Evolutionary conservation across 139 green algal species (phyloP), one percentile per base, ranked within the genome.

Genomic region (Haematococcus sp.): DNA sequence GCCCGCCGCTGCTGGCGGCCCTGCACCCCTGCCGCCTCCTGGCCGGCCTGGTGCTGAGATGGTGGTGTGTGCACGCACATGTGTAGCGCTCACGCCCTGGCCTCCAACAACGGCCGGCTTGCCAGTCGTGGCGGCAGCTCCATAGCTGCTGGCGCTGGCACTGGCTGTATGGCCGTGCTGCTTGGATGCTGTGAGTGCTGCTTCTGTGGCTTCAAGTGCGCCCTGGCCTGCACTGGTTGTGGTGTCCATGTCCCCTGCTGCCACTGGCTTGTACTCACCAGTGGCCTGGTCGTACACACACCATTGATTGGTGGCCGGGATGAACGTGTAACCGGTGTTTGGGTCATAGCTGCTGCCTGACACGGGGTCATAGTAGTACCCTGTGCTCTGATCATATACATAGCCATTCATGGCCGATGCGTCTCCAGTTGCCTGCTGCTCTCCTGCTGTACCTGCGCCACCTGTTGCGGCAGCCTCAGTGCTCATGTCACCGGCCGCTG

Each of bases 321-420:
- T 70, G 69, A 83, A 93, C 63, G 83, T 86, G 19, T 88, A 52
- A 9, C 80, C 81, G 0, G 86, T 91, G 63, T 90, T 90, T 15
- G 86, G 77, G 70, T 95, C 89, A 60, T 92, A 95, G 56, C 84
- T 88, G 61, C 86, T 84, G 1, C 88, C 88, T 4, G 81, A 83
- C 0, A 25, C 67, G 0, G 74, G 32, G 27, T 93, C 76, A 65
- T 79, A 79, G 51, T 86, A 89, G 69, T 94, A 94, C 1, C 90
- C 90, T 40, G 79, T 83, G 0, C 32, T 69, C 0, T 81, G 30
- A 28, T 92, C 83, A 56, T 84, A 92, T 25, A 59, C 63, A 61
- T 88, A 91, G 2, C 81, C 81, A 11, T 79, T 56, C 3, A 70
- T 58, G 9, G 68, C 74, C 1, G 49, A 32, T 76, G 28, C 27